Conservation (phyloP, 768 basidiomycete genomes). For the Amanita fuliginea region DNA sequence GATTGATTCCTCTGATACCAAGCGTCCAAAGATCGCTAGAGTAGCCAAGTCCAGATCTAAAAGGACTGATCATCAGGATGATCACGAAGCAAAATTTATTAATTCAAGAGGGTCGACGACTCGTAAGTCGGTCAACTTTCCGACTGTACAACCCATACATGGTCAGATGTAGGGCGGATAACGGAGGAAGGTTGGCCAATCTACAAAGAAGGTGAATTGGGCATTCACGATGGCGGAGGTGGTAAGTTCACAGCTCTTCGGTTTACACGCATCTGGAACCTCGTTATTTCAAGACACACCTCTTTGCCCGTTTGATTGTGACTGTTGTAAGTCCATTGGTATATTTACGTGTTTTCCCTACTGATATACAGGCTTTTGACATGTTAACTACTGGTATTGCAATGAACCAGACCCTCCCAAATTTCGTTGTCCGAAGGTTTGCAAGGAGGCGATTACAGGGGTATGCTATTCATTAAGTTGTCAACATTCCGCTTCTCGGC, state of each 20-base stretch:
- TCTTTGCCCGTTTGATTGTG: conserved; percentile 81
- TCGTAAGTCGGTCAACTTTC: conserved; percentile 34
- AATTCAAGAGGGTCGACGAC: conserved; percentile 68
- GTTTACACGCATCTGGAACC: conserved; percentile 12
- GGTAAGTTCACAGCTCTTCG: conserved; percentile 33
- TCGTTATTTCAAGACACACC: conserved; percentile 50
- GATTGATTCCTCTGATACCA: conserved; percentile 39
- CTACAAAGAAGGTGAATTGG: conserved; percentile 78
- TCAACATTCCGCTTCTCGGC: conserved; percentile 18
- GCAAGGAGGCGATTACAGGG: too few species aligned
- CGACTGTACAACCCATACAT: conserved; percentile 7
- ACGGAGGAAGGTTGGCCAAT: conserved; percentile 75
- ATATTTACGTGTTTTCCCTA: not conserved
- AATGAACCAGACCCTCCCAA: too few species aligned
- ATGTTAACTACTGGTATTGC: not conserved
- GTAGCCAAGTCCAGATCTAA: conserved; percentile 10
- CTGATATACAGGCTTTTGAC: conserved; percentile 14
- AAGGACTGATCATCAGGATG: conserved; percentile 14
- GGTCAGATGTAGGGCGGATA: conserved; percentile 43
- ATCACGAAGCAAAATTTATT: conserved; percentile 42
- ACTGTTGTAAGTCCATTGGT: conserved; percentile 54
- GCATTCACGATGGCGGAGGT: conserved; percentile 56
- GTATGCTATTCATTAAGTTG: not conserved
- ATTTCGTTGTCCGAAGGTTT: too few species aligned
- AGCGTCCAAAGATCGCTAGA: conserved; percentile 26